Evolutionary conservation across 257 asterid genomes (phyloP).

Genomic region (Salvia hispanica): DNA sequence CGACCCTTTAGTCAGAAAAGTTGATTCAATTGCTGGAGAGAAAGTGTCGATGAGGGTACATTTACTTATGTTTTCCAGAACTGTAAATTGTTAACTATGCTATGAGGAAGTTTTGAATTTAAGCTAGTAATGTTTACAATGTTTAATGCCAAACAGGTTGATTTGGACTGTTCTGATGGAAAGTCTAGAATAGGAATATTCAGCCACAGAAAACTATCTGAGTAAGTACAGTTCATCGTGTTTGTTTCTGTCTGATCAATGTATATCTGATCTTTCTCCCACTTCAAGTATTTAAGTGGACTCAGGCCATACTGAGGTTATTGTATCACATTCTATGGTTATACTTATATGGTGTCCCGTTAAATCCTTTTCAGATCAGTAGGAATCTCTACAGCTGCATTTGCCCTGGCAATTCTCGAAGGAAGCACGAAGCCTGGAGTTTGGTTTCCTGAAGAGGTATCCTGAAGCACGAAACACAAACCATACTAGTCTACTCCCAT

Average conservation of each 20-base stretch:
- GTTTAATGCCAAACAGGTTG: slow-evolving; percentile 58
- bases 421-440: slow-evolving; percentile 93
- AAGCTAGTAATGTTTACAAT: background rate
- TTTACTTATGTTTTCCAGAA: background rate
- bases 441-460: slow-evolving; percentile 98
- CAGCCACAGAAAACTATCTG: slow-evolving; percentile 79
- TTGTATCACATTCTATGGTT: background rate
- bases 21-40: slow-evolving; percentile 74
- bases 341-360: background rate
- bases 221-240: slow-evolving; percentile 38
- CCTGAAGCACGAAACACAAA: slow-evolving; percentile 4
- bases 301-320: background rate
- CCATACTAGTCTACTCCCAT: background rate
- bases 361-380: slow-evolving; percentile 63
- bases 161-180: slow-evolving; percentile 81
- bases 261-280: background rate
- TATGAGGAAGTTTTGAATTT: background rate
- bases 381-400: slow-evolving; percentile 80
- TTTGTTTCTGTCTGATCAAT: background rate
- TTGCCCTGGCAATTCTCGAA: slow-evolving; percentile 82
- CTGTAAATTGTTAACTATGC: background rate
- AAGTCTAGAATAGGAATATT: slow-evolving; percentile 71
- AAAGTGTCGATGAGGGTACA: slow-evolving; percentile 88
- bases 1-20: slow-evolving; percentile 78
- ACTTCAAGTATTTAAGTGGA: background rate